These are phyloP conservation scores for Zarea fungicola DNA, from an alignment of 2,329 filamentous ascomycete species.

Conservation along the genomic window DNA sequence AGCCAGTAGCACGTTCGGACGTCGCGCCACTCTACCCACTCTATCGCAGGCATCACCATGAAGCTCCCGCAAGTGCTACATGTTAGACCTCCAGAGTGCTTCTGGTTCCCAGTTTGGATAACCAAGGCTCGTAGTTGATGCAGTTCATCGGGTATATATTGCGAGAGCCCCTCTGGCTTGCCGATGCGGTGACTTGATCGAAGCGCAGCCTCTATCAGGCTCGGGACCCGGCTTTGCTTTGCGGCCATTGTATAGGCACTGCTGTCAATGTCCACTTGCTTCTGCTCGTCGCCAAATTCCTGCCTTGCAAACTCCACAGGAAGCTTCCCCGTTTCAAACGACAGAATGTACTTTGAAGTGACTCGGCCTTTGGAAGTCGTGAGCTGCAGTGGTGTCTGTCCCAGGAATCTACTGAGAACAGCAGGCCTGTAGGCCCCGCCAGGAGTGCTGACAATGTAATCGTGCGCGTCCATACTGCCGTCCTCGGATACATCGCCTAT, in stretches of 20 bases:
- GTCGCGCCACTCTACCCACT: slow-evolving; percentile 62
- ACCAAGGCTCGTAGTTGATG: slow-evolving; percentile 37
- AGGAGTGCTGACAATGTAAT: slow-evolving; percentile 9
- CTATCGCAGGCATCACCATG: slow-evolving; percentile 45
- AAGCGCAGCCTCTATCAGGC: slow-evolving; percentile 47
- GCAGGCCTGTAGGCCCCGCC: neutral
- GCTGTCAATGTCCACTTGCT: slow-evolving; percentile 11
- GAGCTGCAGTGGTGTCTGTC: slow-evolving; percentile 6
- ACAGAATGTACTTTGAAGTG: slow-evolving; percentile 4
- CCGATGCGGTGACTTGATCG: slow-evolving; percentile 39
- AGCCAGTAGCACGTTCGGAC: slow-evolving; percentile 20
- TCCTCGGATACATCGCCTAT: slow-evolving; percentile 3
- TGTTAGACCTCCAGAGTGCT: slow-evolving; percentile 41
- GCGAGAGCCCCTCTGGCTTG: slow-evolving; percentile 37
- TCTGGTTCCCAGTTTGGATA: slow-evolving; percentile 33
- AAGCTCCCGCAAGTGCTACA: slow-evolving; percentile 49
- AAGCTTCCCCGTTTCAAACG: slow-evolving; percentile 3
- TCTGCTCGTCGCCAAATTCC: neutral
- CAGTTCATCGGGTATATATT: slow-evolving; percentile 38
- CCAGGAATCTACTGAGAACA: slow-evolving; percentile 11
- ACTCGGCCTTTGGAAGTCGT: slow-evolving; percentile 9
- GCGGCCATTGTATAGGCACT: slow-evolving; percentile 2
- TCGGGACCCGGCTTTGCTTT: slow-evolving; percentile 36
- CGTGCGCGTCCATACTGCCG: slow-evolving; percentile 12
- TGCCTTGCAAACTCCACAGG: slow-evolving; percentile 17